These are phyloP conservation scores for Eucalyptus polybractea DNA, from an alignment of 345 rosid species.

Conservation along the genomic window DNA sequence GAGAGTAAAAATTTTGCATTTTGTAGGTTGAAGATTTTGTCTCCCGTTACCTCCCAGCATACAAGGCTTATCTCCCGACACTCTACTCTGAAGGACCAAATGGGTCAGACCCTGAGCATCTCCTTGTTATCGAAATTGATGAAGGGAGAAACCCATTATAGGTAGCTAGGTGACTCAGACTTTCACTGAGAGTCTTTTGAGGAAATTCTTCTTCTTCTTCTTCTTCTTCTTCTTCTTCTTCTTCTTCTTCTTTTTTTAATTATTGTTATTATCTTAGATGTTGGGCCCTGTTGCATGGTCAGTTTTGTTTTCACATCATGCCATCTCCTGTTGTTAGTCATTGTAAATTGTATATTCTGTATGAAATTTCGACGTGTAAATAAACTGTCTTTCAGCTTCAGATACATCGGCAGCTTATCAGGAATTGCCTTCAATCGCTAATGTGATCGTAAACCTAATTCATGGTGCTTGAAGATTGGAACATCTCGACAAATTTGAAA, in stretches of 20 bases:
- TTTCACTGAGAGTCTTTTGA: not conserved
- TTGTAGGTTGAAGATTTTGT: slow-evolving; percentile 86
- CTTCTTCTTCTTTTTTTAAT: not conserved
- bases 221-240: not conserved
- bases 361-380: not conserved
- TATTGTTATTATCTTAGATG: not conserved
- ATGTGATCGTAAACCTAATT: not conserved
- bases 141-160: slow-evolving; percentile 72
- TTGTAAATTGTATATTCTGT: not conserved
- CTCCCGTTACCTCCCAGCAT: slow-evolving; percentile 83
- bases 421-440: not conserved
- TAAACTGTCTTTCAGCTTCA: not conserved
- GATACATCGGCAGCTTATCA: not conserved
- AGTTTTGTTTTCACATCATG: not conserved
- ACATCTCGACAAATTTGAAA: not conserved
- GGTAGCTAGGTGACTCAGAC: not conserved
- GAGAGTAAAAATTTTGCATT: not conserved
- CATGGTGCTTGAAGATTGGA: not conserved
- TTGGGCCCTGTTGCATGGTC: not conserved
- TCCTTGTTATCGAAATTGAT: slow-evolving; percentile 64
- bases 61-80: slow-evolving; percentile 77
- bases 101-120: slow-evolving; percentile 57
- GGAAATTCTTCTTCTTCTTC: not conserved
- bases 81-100: slow-evolving; percentile 85
- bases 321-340: not conserved